phyloP scores from a whole-genome alignment of 1,284 basidiomycete species.

The Microbotryum saponariae region DNA sequence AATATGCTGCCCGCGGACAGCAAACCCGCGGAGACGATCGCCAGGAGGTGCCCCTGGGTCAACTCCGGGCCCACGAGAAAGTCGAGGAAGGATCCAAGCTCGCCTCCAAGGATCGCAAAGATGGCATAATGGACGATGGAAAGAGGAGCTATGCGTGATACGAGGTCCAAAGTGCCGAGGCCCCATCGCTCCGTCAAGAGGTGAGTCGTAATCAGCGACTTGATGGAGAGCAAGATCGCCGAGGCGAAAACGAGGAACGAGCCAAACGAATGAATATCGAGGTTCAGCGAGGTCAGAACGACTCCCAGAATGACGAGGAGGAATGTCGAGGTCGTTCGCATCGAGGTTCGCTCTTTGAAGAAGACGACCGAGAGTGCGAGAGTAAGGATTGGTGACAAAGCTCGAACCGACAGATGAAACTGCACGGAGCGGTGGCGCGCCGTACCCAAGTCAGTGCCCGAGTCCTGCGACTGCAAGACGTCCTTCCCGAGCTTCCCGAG shows the following conservation, averaged over 20 bases:
- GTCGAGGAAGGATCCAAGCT: conserved; percentile 10
- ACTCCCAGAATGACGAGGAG: conserved; percentile 27
- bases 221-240: conserved; percentile 20
- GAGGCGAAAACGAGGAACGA: conserved; percentile 20
- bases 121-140: conserved; percentile 19
- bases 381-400: conserved; percentile 27
- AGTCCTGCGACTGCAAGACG: too few species aligned
- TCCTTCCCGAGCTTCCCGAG: background rate
- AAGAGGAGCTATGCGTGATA: conserved; percentile 14
- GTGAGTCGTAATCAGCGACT: conserved; percentile 25
- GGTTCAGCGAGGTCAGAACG: conserved; percentile 23
- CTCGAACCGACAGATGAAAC: conserved; percentile 31
- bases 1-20: conserved; percentile 20
- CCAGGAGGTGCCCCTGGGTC: conserved; percentile 12
- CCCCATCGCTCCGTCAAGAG: conserved; percentile 14
- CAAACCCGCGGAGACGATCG: conserved; percentile 21
- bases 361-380: conserved; percentile 23
- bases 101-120: conserved; percentile 26
- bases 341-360: conserved; percentile 14
- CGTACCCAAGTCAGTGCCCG: background rate
- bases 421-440: background rate
- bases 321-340: conserved; percentile 15
- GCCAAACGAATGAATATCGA: conserved; percentile 16
- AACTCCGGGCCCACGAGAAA: conserved; percentile 13
- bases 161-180: conserved; percentile 25